A percentile compares a stretch with the other conserved stretches of the same genome.
These are phyloP conservation scores for Leishmania aethiopica DNA, from an alignment of 208 protist genomes.

Conservation along the genomic window DNA sequence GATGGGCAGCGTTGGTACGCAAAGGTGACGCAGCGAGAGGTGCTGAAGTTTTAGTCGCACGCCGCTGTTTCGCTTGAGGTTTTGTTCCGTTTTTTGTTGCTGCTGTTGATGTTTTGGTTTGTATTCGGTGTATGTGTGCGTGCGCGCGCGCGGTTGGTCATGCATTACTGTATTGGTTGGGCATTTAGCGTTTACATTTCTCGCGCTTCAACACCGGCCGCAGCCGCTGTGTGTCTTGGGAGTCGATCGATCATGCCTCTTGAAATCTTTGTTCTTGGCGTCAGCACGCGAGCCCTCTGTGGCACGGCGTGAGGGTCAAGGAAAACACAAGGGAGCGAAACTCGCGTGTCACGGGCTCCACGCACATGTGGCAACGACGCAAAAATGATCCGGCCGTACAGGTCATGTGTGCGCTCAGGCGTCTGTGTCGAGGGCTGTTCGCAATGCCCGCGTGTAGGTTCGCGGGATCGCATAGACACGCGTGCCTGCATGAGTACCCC, in stretches of 20 bases:
- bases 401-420: neutral
- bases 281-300: neutral
- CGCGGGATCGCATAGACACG: neutral
- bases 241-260: neutral
- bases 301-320: neutral
- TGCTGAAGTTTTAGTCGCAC: conserved; percentile 2
- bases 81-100: neutral
- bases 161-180: neutral
- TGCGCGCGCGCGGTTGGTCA: neutral
- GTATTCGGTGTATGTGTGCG: neutral
- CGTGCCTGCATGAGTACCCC: neutral
- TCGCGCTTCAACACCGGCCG: neutral
- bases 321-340: neutral
- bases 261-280: neutral
- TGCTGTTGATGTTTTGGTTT: neutral
- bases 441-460: neutral
- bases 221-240: neutral
- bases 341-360: neutral
- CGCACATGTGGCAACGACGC: neutral
- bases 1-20: conserved; percentile 27
- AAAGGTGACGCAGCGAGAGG: conserved; percentile 20
- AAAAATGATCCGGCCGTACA: neutral
- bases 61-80: neutral
- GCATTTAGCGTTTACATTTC: neutral
- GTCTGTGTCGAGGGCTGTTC: neutral